Evolutionary conservation across 2,329 filamentous ascomycete genomes (phyloP).

Genomic region (Kalaharituber pfeilii): DNA sequence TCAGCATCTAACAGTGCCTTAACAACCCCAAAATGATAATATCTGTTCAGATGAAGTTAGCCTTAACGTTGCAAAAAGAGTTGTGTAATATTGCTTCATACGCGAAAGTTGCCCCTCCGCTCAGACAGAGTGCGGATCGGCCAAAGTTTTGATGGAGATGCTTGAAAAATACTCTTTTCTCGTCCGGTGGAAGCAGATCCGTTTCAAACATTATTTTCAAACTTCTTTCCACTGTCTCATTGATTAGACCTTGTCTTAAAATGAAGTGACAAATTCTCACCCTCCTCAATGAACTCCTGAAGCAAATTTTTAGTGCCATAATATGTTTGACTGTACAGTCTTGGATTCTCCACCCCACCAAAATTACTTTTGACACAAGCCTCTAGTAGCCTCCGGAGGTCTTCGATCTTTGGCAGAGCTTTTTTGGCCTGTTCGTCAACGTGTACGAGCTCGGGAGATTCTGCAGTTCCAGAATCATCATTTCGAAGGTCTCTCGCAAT

Average conservation of each 20-base stretch:
- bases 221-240: slow-evolving; percentile 39
- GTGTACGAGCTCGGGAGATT: slow-evolving; percentile 18
- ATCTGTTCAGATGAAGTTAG: slow-evolving; percentile 31
- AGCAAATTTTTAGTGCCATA: slow-evolving; percentile 93
- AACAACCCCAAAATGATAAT: slow-evolving; percentile 89
- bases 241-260: slow-evolving; percentile 6
- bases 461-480: slow-evolving; percentile 13
- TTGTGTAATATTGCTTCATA: slow-evolving; percentile 11
- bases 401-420: slow-evolving; percentile 36
- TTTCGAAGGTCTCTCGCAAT: slow-evolving; percentile 37
- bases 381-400: slow-evolving; percentile 61
- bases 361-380: slow-evolving; percentile 97
- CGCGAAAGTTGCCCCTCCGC: slow-evolving; percentile 82
- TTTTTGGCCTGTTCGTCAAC: slow-evolving; percentile 16
- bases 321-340: slow-evolving; percentile 94
- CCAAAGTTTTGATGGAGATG: slow-evolving; percentile 81
- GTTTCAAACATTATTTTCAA: slow-evolving; percentile 53
- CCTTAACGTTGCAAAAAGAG: too few species aligned
- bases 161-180: slow-evolving; percentile 70
- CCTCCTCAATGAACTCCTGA: slow-evolving; percentile 76
- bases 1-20: slow-evolving; percentile 76
- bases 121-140: slow-evolving; percentile 78
- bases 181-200: slow-evolving; percentile 47
- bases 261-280: slow-evolving; percentile 28
- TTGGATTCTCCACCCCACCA: slow-evolving; percentile 79